Evolutionary conservation across 1,284 basidiomycete genomes (phyloP), one percentile per base, ranked within the genome.

Genomic region (Erythrobasidium hasegawianum): DNA sequence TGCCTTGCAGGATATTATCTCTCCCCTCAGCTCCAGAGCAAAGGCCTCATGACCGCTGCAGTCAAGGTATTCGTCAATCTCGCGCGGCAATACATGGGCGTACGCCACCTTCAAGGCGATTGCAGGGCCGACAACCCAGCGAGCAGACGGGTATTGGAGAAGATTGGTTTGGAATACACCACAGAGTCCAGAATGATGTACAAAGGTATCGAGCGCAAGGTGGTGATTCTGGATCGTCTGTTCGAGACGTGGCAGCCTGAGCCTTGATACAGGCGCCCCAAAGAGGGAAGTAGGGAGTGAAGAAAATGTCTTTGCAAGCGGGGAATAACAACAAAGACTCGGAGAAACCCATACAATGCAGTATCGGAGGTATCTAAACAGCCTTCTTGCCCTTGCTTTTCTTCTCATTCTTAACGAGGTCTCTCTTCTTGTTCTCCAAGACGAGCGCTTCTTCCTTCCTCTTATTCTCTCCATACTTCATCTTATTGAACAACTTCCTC

Each of bases 401-500:
- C 59, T 62, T 62, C 20, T 53, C 53, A 33, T 61, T 39, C 54
- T 62, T 68, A 1, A 33, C 45, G 13, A 68, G 33, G 18, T 39
- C 43, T 26, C 54, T 61, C 66, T 68, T 68, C 59, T 68, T 68
- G 41, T 68, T 55, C 27, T 27, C 54, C 5, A 68, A 22, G 20
- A 40, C 57, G 16, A 57, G 53, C 52, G 58, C 57, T 39, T 84
- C 81, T 26, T 83, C 81, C 69, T 86, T 86, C 79, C 71, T 57
- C 64, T 89, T 90, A 76, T 84, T 84, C 76, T 94, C 84, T 69
- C 87, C 86, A 78, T 90, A 86, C 80, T 92, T 90, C 85, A 97
- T 89, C 81, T 90, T 89, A 78, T 95, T 91, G 80, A 96, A 97
- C 73, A 98, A 79, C 80, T 96, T 97, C 74, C 87, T 85, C 80